Evolutionary conservation across 2,329 filamentous ascomycete species (phyloP).

Genomic region (Neonectria coccinea): DNA sequence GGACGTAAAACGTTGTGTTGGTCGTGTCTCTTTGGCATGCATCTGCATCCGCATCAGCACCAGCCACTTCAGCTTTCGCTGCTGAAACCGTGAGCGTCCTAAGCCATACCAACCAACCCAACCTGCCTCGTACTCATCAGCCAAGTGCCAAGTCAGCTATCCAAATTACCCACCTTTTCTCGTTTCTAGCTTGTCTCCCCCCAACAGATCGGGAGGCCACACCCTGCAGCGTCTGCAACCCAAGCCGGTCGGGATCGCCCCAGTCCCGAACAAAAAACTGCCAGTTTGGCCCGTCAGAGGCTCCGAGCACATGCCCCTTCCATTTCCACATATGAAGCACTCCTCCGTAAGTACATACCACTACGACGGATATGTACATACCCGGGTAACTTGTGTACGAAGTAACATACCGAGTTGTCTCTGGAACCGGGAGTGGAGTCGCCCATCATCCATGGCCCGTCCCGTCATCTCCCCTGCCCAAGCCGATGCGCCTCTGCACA

Average conservation of each 20-base stretch:
- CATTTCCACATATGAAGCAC: not conserved
- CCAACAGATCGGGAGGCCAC: not conserved
- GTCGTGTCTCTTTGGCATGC: not conserved
- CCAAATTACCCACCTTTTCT: not conserved
- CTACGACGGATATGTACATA: too few relatives aligned
- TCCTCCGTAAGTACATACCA: not conserved
- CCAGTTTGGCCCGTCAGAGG: not conserved
- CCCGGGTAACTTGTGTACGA: not conserved
- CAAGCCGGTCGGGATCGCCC: slow-evolving; percentile 1
- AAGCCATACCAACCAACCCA: not conserved
- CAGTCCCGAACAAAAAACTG: not conserved
- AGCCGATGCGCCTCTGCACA: slow-evolving; percentile 2
- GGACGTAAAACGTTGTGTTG: not conserved
- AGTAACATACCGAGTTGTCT: not conserved
- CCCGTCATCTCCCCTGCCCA: not conserved
- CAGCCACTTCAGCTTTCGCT: too few relatives aligned
- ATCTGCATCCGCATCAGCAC: too few relatives aligned
- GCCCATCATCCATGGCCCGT: not conserved
- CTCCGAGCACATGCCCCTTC: not conserved
- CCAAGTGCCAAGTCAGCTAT: not conserved
- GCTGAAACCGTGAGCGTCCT: not conserved
- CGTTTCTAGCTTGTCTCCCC: not conserved
- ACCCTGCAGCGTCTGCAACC: not conserved
- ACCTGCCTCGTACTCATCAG: not conserved
- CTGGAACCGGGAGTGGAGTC: not conserved